Percentiles rank a stretch among this genome's conserved stretches.
phyloP scores from a whole-genome alignment of 306 rosid genomes.

The Comarum palustre region DNA sequence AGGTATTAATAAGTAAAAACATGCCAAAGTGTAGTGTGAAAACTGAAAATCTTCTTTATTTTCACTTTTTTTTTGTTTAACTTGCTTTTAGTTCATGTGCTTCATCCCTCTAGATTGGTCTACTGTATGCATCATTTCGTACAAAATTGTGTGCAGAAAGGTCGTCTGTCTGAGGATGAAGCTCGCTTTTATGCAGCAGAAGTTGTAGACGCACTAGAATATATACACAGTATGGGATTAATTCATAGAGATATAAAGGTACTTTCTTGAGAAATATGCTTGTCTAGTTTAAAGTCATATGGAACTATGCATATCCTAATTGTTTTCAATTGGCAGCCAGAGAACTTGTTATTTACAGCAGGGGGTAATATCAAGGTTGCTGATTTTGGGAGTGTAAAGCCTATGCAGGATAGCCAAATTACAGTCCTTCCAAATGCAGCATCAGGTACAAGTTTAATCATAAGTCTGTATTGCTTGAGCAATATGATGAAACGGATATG shows the following conservation, averaged over 20 bases:
- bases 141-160: slow-evolving; percentile 66
- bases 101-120: slow-evolving; percentile 14
- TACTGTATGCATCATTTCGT: slow-evolving; percentile 24
- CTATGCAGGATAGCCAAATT: slow-evolving; percentile 88
- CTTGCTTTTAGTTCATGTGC: background rate
- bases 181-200: slow-evolving; percentile 95
- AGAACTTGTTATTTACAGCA: slow-evolving; percentile 82
- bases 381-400: slow-evolving; percentile 99
- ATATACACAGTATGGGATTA: slow-evolving; percentile 90
- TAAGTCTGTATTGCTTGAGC: slow-evolving; percentile 13
- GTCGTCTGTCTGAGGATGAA: slow-evolving; percentile 76
- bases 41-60: background rate
- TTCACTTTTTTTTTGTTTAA: background rate
- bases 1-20: background rate
- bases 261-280: slow-evolving; percentile 17
- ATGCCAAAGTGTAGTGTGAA: background rate
- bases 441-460: slow-evolving; percentile 55
- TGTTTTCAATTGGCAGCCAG: slow-evolving; percentile 70
- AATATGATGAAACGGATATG: slow-evolving; percentile 20
- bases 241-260: slow-evolving; percentile 99
- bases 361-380: slow-evolving; percentile 96
- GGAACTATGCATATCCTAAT: slow-evolving; percentile 17
- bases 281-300: slow-evolving; percentile 24
- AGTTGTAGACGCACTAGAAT: slow-evolving; percentile 94
- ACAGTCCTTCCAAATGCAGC: slow-evolving; percentile 99